These are phyloP conservation scores for Cladorrhinum samala DNA, from an alignment of 495 filamentous ascomycete genomes.

Conservation along the genomic window DNA sequence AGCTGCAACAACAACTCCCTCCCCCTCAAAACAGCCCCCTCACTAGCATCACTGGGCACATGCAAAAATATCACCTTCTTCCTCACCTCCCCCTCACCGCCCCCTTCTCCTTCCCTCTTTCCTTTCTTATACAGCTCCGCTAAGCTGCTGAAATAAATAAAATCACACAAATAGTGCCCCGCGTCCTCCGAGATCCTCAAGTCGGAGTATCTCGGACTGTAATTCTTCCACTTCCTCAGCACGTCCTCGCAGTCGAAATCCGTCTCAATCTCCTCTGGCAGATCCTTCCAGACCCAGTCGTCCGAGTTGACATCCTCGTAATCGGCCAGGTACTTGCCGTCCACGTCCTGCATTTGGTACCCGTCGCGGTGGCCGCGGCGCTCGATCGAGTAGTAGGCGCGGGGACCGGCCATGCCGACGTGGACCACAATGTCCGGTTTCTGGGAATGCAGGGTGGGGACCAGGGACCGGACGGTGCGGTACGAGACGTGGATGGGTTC, in stretches of 20 bases:
- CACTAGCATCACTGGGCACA: slow-evolving; percentile 57
- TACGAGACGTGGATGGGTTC: slow-evolving; percentile 66
- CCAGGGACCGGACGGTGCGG: slow-evolving; percentile 49
- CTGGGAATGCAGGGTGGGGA: slow-evolving; percentile 50
- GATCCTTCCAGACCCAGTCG: slow-evolving; percentile 40
- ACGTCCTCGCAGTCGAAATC: slow-evolving; percentile 51
- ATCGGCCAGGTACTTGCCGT: slow-evolving; percentile 50
- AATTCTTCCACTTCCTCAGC: slow-evolving; percentile 45
- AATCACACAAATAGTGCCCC: slow-evolving; percentile 79
- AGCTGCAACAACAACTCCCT: slow-evolving; percentile 59
- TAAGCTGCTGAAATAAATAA: slow-evolving; percentile 75
- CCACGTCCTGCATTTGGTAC: slow-evolving; percentile 65
- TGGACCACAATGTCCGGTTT: slow-evolving; percentile 62
- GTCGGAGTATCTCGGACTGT: slow-evolving; percentile 39
- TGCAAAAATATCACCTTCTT: slow-evolving; percentile 70
- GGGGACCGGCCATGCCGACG: slow-evolving; percentile 73
- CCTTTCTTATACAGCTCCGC: slow-evolving; percentile 47
- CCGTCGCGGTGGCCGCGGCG: slow-evolving; percentile 64
- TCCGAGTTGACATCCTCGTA: slow-evolving; percentile 44
- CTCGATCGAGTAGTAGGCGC: slow-evolving; percentile 64
- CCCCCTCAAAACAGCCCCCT: slow-evolving; percentile 53
- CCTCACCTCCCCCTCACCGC: no score
- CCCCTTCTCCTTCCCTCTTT: no score
- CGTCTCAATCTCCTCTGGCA: slow-evolving; percentile 42
- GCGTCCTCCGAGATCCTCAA: slow-evolving; percentile 66